Evolutionary conservation across 2,329 filamentous ascomycete genomes (phyloP).

Genomic region (Fusarium compactum): DNA sequence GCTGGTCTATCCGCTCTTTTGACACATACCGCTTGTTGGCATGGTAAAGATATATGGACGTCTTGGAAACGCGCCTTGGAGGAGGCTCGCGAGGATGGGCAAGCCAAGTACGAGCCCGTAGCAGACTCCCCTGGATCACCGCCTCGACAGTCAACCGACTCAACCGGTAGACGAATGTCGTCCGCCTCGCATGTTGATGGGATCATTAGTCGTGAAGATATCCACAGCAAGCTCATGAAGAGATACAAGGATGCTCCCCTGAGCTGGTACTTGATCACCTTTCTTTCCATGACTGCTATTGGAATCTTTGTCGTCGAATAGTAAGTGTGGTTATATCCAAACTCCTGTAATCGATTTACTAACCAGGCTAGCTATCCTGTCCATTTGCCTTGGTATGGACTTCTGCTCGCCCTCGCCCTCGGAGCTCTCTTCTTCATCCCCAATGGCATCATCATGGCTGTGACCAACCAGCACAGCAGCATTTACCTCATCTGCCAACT

Average conservation of each 20-base stretch:
- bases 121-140: constrained; percentile 45
- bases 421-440: constrained; percentile 88
- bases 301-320: constrained; percentile 89
- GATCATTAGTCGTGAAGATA: constrained; percentile 78
- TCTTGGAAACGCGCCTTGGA: constrained; percentile 79
- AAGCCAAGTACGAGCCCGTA: constrained; percentile 66
- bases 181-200: constrained; percentile 61
- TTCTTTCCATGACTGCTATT: constrained; percentile 79
- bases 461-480: constrained; percentile 89
- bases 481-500: constrained; percentile 90
- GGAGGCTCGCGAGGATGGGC: constrained; percentile 67
- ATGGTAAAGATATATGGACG: constrained; percentile 83
- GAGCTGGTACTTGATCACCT: constrained; percentile 83
- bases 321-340: constrained; percentile 59
- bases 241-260: constrained; percentile 85
- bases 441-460: constrained; percentile 92
- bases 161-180: constrained; percentile 44
- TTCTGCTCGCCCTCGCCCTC: constrained; percentile 81
- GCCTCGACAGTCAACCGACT: constrained; percentile 35
- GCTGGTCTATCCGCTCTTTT: constrained; percentile 83
- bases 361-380: constrained; percentile 74
- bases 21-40: constrained; percentile 86
- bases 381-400: constrained; percentile 87
- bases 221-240: constrained; percentile 86
- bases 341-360: neutral